A percentile compares a stretch with the other conserved stretches of the same genome.
phyloP scores from a whole-genome alignment of 2,329 filamentous ascomycete species.

The Aspergillus sp. region DNA sequence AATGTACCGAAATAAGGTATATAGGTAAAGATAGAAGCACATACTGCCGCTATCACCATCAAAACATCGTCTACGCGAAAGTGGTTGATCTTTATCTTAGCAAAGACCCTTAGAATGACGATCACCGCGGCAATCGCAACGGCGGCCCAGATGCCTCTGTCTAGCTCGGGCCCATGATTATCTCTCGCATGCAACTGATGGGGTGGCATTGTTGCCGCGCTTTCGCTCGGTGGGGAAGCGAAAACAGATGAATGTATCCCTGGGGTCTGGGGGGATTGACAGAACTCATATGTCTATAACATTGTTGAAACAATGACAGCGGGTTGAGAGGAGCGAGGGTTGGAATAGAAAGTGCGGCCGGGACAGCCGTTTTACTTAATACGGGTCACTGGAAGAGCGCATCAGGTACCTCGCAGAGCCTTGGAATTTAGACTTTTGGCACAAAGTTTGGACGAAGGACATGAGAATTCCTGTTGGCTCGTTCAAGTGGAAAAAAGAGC shows the following conservation, averaged over 20 bases:
- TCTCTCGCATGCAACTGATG: neutral
- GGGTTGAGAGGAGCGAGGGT: neutral
- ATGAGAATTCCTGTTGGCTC: neutral
- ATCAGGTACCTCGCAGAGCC: neutral
- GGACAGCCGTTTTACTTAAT: neutral
- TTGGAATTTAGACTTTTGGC: neutral
- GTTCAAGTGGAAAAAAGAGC: neutral
- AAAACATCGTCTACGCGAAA: slow-evolving; percentile 30
- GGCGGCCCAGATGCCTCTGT: slow-evolving; percentile 29
- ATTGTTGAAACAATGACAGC: neutral
- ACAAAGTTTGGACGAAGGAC: neutral
- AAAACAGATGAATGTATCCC: neutral
- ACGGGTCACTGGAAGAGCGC: neutral
- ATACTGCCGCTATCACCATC: slow-evolving; percentile 30
- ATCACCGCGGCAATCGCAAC: slow-evolving; percentile 26
- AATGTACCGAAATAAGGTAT: neutral
- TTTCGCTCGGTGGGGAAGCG: neutral
- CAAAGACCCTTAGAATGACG: slow-evolving; percentile 26
- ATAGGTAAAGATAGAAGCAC: neutral
- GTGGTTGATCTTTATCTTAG: slow-evolving; percentile 30
- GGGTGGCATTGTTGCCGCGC: neutral
- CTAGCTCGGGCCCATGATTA: slow-evolving; percentile 21
- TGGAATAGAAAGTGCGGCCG: neutral
- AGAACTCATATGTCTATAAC: neutral
- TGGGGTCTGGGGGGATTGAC: neutral